Base-by-base conservation (phyloP, 2,329 filamentous ascomycete species). In the Paraconiothyrium sp. region DNA sequence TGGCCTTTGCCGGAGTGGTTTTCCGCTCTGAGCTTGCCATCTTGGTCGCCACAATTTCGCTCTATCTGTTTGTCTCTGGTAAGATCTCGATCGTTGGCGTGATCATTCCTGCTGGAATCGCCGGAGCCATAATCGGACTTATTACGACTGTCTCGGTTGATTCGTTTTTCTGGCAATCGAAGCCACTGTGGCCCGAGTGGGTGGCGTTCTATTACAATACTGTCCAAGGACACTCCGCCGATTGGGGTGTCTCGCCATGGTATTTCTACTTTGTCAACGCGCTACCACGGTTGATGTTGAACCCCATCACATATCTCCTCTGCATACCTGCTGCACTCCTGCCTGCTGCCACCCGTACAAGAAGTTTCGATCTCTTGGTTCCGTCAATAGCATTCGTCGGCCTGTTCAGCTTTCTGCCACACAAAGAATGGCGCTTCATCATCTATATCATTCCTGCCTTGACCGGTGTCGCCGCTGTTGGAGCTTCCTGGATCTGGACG, bases 391-490 rank as follows among this genome's bases (percentile, higher is more conserved):
- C 86, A 34, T 99, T 94, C 77, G 84, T 96, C 22, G 85, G 85
- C 4, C 78, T 96, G 47, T 98, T 97, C 83, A 97, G 93, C 65
- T 71, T 93, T 54, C 91, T 97, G 64, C 94, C 94, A 0, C 95
- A 99, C 82, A 99, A 99, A 77, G 95, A 99, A 81, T 91, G 93
- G 76, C 91, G 95, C 20, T 99, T 99, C 83, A 90, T 99, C 69
- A 89, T 98, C 71, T 98, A 98, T 80, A 85, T 88, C 56, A 84
- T 97, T 27, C 95, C 95, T 0, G 85, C 90, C 0, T 82, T 98
- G 34, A 97, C 94, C 0, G 90, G 90, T 11, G 86, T 90, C 2
- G 90, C 93, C 0, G 89, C 92, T 3, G 84, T 92, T 4, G 90
- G 89, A 22, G 92, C 93, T 14, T 86, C 88, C 85, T 79, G 76